Evolutionary conservation across 2,329 filamentous ascomycete genomes (phyloP).

Genomic region (Cladosporium austrohemisphaericum): DNA sequence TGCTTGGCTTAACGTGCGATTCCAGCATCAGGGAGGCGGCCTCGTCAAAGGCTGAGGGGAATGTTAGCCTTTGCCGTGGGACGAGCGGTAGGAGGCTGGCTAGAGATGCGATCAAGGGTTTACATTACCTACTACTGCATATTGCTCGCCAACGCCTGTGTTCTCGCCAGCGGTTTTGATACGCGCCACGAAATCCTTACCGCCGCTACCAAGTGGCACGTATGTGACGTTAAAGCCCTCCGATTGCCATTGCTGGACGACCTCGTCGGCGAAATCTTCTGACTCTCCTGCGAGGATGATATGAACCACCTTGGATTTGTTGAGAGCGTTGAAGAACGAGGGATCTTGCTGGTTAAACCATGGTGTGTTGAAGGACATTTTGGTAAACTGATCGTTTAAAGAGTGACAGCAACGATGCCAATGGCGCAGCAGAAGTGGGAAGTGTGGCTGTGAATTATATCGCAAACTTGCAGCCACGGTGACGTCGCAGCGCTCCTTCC

Average conservation of each 20-base stretch:
- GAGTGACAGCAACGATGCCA: neutral
- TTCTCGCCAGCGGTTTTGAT: constrained; percentile 52
- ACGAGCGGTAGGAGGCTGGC: no score
- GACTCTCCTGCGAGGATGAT: constrained; percentile 52
- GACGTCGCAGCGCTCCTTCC: no score
- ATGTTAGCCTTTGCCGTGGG: constrained; percentile 21
- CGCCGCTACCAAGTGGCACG: constrained; percentile 50
- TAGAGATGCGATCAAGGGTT: neutral
- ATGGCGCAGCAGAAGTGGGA: constrained; percentile 1
- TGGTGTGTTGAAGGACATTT: constrained; percentile 29
- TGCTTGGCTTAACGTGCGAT: constrained; percentile 52
- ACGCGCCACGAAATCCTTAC: constrained; percentile 43
- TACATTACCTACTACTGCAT: constrained; percentile 56
- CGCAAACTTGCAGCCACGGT: neutral
- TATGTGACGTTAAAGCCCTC: constrained; percentile 61
- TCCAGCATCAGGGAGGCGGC: constrained; percentile 59
- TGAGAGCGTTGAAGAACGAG: constrained; percentile 35
- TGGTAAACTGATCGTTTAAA: no score
- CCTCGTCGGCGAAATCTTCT: constrained; percentile 54
- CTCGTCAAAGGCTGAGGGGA: constrained; percentile 54
- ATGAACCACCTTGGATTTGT: constrained; percentile 41
- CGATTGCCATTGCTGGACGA: constrained; percentile 52
- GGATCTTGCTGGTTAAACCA: constrained; percentile 31
- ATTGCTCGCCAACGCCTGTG: constrained; percentile 56
- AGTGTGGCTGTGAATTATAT: neutral